Percentiles rank a stretch among this genome's conserved stretches.
Conservation (phyloP, 805 yeast species). For the Lipomyces sp. region DNA sequence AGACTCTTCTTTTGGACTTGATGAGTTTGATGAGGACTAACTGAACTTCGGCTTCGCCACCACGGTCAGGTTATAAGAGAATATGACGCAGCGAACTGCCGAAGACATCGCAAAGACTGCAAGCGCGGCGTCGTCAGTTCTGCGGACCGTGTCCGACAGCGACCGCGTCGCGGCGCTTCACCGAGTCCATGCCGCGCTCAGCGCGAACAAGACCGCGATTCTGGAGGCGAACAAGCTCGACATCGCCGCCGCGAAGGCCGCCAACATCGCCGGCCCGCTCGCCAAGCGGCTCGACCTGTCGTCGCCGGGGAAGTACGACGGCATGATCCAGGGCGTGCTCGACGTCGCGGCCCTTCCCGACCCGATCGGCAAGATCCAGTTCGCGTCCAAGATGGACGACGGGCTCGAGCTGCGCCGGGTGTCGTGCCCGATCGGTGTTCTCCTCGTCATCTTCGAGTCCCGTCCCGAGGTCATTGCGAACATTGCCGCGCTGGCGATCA, state of each 20-base stretch:
- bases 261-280: constrained; percentile 48
- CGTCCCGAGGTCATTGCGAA: constrained; percentile 99
- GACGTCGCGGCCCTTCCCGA: constrained; percentile 89
- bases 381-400: constrained; percentile 83
- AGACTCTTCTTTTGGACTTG: too few species aligned
- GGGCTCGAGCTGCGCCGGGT: constrained; percentile 79
- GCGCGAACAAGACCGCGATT: constrained; percentile 56
- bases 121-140: constrained; percentile 72
- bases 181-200: constrained; percentile 67
- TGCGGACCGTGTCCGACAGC: constrained; percentile 72
- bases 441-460: constrained; percentile 88
- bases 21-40: too few species aligned
- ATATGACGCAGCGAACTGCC: constrained; percentile 40
- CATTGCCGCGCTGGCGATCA: constrained; percentile 90
- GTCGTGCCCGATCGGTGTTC: constrained; percentile 92
- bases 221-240: constrained; percentile 72
- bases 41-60: too few species aligned
- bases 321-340: constrained; percentile 89
- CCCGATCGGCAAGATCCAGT: constrained; percentile 85
- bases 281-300: constrained; percentile 81
- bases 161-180: constrained; percentile 70
- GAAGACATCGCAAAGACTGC: constrained; percentile 78
- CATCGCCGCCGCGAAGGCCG: constrained; percentile 58
- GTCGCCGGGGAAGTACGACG: constrained; percentile 78
- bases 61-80: background rate